phyloP scores from a whole-genome alignment of 2,329 filamentous ascomycete species.

The Apiospora kogelbergensis region DNA sequence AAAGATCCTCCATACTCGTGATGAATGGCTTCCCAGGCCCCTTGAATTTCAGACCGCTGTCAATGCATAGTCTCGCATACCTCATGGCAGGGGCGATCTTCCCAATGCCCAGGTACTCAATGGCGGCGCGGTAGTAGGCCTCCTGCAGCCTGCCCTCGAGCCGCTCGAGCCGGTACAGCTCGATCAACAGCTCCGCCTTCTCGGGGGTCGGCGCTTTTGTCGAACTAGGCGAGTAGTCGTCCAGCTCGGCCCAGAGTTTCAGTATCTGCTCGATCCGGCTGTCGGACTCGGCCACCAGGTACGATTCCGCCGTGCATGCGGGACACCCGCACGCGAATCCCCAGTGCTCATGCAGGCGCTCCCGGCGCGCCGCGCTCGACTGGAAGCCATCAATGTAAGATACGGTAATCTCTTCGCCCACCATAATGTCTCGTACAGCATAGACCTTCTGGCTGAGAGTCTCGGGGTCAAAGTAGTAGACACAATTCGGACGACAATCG shows the following conservation, averaged over 20 bases:
- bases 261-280: slow-evolving; percentile 32
- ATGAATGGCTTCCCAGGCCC: slow-evolving; percentile 31
- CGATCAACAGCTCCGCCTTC: slow-evolving; percentile 38
- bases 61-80: slow-evolving; percentile 30
- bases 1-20: slow-evolving; percentile 34
- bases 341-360: slow-evolving; percentile 33
- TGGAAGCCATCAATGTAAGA: slow-evolving; percentile 41
- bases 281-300: slow-evolving; percentile 33
- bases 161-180: slow-evolving; percentile 36
- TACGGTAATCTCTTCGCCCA: slow-evolving; percentile 42
- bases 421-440: slow-evolving; percentile 36
- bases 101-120: slow-evolving; percentile 39
- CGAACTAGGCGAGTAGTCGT: slow-evolving; percentile 33
- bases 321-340: slow-evolving; percentile 39
- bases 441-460: slow-evolving; percentile 37
- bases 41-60: slow-evolving; percentile 29
- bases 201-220: slow-evolving; percentile 17
- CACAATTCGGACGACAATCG: slow-evolving; percentile 41
- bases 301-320: slow-evolving; percentile 30
- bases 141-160: slow-evolving; percentile 31
- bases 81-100: slow-evolving; percentile 29
- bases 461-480: slow-evolving; percentile 36
- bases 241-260: slow-evolving; percentile 31
- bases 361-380: slow-evolving; percentile 27
- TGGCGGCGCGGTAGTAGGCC: slow-evolving; percentile 38